A percentile compares a stretch with the other conserved stretches of the same genome.
These are phyloP conservation scores for Penicillium alfredii DNA, from an alignment of 495 filamentous ascomycete species.

Conservation along the genomic window DNA sequence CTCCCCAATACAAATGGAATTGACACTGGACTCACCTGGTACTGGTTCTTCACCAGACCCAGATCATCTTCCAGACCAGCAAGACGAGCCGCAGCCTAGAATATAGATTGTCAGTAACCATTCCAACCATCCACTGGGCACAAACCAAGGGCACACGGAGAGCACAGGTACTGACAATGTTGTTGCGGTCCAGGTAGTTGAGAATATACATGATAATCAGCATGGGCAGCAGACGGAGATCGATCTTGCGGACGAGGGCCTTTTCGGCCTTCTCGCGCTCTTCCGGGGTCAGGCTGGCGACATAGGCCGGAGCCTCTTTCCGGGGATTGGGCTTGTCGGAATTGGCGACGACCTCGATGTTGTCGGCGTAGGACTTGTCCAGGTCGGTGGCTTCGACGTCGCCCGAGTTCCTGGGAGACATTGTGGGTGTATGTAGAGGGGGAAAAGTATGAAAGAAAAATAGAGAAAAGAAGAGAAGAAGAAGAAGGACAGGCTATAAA, in stretches of 20 bases:
- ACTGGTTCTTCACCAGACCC: slow-evolving; percentile 42
- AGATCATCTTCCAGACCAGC: slow-evolving; percentile 50
- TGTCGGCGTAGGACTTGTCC: slow-evolving; percentile 62
- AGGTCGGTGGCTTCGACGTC: slow-evolving; percentile 17
- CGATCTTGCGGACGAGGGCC: slow-evolving; percentile 57
- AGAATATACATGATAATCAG: slow-evolving; percentile 70
- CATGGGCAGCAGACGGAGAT: slow-evolving; percentile 55
- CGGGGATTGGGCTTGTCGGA: slow-evolving; percentile 25
- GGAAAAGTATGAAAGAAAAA: neutral
- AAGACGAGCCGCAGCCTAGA: slow-evolving; percentile 41
- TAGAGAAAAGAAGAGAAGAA: neutral
- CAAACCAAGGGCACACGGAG: neutral
- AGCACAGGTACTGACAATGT: slow-evolving; percentile 38
- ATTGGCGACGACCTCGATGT: slow-evolving; percentile 39
- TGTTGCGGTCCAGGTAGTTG: slow-evolving; percentile 73
- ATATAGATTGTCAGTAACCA: neutral
- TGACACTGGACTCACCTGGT: slow-evolving; percentile 13
- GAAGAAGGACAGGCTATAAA: too few species aligned
- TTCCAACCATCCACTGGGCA: neutral
- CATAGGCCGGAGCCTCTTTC: slow-evolving; percentile 45
- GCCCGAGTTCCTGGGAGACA: slow-evolving; percentile 22
- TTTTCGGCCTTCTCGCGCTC: slow-evolving; percentile 45
- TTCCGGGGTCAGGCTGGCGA: slow-evolving; percentile 43
- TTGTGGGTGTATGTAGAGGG: neutral
- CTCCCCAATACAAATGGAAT: neutral